Base-by-base conservation (phyloP, 2,329 filamentous ascomycete genomes). In the Talaromyces sp. region DNA sequence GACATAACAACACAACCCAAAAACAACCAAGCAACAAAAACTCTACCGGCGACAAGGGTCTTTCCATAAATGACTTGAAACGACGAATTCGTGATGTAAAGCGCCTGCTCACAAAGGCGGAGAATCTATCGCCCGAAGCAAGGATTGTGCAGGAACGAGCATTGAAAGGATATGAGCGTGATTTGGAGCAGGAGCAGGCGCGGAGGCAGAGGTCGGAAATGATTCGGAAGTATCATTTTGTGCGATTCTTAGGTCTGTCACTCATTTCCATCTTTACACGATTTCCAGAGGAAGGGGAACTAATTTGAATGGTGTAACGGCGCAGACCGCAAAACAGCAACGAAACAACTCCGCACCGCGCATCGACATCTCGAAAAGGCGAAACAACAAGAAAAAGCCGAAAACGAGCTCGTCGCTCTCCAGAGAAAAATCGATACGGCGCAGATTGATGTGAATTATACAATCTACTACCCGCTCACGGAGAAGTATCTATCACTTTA, bases 221-320 rank as follows among this genome's bases (percentile, higher is more conserved):
- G 76, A 86, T 88, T 64, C 79, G 79, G 63, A 83, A 81, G 69
- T 88, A 87, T 70, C 86, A 88, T 70, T 87, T 86, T 75, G 81
- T 88, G n/a, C 76, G 86, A n/a, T 88, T 88, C 70, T 81, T 88
- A 65, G 86, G 77, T 79, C 70, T 42, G 70, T 66, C 16, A 2
- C 1, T 2, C 12, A 11, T 5, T 25, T 2, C 39, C 8, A 44
- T 2, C 3, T 55, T 12, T 56, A 25, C n/a, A 5, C 35, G 23
- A n/a, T 58, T 37, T 14, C 21, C 1, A 2, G 21, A 18, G 5
- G 5, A 5, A 33, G 33, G 7, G 2, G 11, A 56, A 8, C 23
- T 57, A 31, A 57, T 28, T 3, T 40, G 9, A 28, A 5, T 59
- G 28, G 52, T 42, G 21, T 28, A 28, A 28, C 6, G 3, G 28